Evolutionary conservation across 306 rosid genomes (phyloP), one percentile per base, ranked within the genome.

Genomic region (Calophaca sinica): DNA sequence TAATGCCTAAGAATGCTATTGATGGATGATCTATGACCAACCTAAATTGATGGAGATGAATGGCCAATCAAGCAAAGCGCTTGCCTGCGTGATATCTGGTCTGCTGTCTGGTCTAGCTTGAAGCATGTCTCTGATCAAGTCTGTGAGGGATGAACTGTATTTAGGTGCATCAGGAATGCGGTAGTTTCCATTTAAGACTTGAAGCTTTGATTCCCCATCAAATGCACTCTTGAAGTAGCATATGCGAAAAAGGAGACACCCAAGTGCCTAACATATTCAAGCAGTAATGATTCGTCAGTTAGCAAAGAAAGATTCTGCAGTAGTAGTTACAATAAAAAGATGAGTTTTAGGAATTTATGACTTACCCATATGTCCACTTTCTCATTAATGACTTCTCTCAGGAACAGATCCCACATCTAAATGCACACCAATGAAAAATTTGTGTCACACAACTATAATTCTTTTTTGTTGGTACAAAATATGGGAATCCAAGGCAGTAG

Each of bases 41-140:
- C 99, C 99, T 94, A 94, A 94, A 88, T 79, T 90, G 91, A 94
- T 89, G 96, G 96, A 90, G 96, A 91, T 92, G 96, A 90, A 94
- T 88, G 97, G 96, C 96, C 97, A 90, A 94, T 94, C 97, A 90
- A 94, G 97, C 96, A 94, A 94, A 94, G 96, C 88, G 89, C 99
- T 94, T 94, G 97, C 99, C 99, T 91, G 99, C 96, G 96, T 92
- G 99, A 94, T 91, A 82, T 94, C 99, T 79, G 99, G 99, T 94
- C 99, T 81, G 90, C 91, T 93, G 32, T 91, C 92, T 64, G 97
- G 98, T 77, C 88, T 85, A 35, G 91, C 89, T 84, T 91, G 97
- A 79, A 94, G 99, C 97, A 94, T 87, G 82, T 94, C 96, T 80
- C 80, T 92, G 84, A 91, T 92, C 53, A 94, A 90, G 84, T 88